These are phyloP conservation scores for Clarkia xantiana DNA, from an alignment of 345 rosid species.

Conservation along the genomic window DNA sequence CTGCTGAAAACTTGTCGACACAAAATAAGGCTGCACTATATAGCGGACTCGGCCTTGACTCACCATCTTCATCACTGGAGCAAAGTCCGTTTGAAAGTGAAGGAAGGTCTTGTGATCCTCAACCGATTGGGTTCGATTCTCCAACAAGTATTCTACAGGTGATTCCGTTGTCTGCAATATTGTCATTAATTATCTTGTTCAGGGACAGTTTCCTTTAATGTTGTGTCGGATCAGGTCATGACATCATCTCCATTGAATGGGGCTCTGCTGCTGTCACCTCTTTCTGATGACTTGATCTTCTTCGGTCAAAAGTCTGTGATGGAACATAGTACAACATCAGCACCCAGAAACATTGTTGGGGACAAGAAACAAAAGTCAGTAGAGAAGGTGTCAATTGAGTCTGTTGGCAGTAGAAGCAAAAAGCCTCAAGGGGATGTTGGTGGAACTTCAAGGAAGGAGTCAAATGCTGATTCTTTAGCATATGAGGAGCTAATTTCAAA, in stretches of 20 bases:
- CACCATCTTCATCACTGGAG: conserved; percentile 54
- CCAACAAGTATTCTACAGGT: conserved; percentile 64
- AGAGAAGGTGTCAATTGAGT: conserved; percentile 13
- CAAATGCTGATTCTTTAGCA: conserved; percentile 23
- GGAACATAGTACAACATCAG: too few relatives aligned
- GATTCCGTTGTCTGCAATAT: conserved; percentile 6
- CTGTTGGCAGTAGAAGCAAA: conserved; percentile 22
- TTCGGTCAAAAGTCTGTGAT: conserved; percentile 20
- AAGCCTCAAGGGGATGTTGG: conserved; percentile 9
- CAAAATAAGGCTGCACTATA: conserved; percentile 47
- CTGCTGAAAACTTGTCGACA: conserved; percentile 48
- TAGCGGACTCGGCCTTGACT: conserved; percentile 61
- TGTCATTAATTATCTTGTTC: too few relatives aligned
- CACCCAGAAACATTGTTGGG: conserved; percentile 13
- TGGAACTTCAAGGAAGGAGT: conserved; percentile 20
- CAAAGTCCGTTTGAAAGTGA: conserved; percentile 63
- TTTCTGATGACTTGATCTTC: conserved; percentile 42
- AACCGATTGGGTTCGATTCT: conserved; percentile 32
- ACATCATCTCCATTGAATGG: conserved; percentile 46
- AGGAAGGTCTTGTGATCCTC: conserved; percentile 32
- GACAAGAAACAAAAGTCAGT: conserved; percentile 16
- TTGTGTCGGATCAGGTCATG: conserved; percentile 51
- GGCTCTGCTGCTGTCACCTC: conserved; percentile 53
- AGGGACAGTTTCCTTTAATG: conserved; percentile 11
- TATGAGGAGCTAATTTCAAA: conserved; percentile 61